These are phyloP conservation scores for Dinochytrium kinnereticum DNA, from an alignment of 371 early-diverging fungal species.

Conservation along the genomic window DNA sequence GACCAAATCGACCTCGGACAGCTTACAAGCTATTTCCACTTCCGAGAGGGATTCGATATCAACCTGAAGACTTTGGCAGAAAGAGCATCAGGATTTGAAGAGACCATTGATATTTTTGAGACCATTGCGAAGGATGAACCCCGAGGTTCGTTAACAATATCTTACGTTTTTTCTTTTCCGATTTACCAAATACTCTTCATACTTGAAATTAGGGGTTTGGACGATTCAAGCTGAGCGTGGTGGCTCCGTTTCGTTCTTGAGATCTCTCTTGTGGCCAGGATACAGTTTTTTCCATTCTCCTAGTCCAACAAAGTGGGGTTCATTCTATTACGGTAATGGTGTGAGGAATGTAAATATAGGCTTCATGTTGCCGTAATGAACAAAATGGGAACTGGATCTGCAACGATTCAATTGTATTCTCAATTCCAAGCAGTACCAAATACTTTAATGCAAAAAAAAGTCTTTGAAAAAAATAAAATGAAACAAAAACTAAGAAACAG, in stretches of 20 bases:
- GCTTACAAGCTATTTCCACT: slow-evolving; percentile 53
- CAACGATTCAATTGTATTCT: too few species aligned
- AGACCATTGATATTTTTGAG: slow-evolving; percentile 58
- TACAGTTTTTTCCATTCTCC: slow-evolving; percentile 54
- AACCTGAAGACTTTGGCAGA: slow-evolving; percentile 46
- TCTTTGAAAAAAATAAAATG: background rate
- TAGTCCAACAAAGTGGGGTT: slow-evolving; percentile 40
- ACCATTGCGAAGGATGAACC: slow-evolving; percentile 52
- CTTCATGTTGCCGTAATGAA: slow-evolving; percentile 51
- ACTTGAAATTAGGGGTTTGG: slow-evolving; percentile 46
- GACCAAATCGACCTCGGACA: slow-evolving; percentile 40
- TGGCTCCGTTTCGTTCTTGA: slow-evolving; percentile 45
- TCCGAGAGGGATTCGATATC: slow-evolving; percentile 53
- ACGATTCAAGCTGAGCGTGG: slow-evolving; percentile 46
- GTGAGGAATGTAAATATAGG: slow-evolving; percentile 54
- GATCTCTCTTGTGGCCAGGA: slow-evolving; percentile 59
- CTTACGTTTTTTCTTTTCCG: background rate
- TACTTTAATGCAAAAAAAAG: too few species aligned
- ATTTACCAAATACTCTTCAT: background rate
- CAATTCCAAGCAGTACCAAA: too few species aligned
- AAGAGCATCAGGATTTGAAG: slow-evolving; percentile 49
- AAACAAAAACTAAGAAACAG: background rate
- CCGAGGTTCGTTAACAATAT: slow-evolving; percentile 42
- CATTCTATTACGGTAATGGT: slow-evolving; percentile 55
- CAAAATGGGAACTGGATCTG: too few species aligned